Base-by-base conservation (phyloP, 2,329 filamentous ascomycete species). In the Sporothrix variecibatus region DNA sequence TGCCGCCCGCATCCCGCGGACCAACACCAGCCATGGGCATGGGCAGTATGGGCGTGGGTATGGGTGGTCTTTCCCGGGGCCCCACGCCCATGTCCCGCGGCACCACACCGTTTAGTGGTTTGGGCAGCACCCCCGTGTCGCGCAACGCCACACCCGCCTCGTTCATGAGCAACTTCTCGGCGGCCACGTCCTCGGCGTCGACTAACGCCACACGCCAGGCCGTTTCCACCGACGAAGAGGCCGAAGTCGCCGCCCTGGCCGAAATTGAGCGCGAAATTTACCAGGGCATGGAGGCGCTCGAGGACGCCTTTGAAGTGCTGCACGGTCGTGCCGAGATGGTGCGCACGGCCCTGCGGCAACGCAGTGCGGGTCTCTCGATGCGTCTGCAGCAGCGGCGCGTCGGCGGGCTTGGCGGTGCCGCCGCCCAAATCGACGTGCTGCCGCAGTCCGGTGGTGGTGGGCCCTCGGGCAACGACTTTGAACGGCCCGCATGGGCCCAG, bases 221-320 rank as follows among this genome's bases (percentile, higher is more conserved):
- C 2, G 95, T 98, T 3, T 95, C 94, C 3, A 89, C 97, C 74
- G 95, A 98, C 80, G 95, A 98, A 82, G 95, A 98, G 79, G 94
- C 93, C 72, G 95, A 98, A 81, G 95, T 98, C 79, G 93, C 93
- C 0, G 93, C 93, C 0, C 87, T 98, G 6, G 94, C 94, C 8
- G 95, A 98, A 82, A 91, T 98, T 53, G 95, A 98, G 82, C 90
- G 94, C 7, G 94, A 97, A 79, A 97, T 98, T 74, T 98, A 95
- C 83, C 88, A 90, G 46, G 94, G 95, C 76, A 98, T 98, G 95
- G 95, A 98, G 83, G 91, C 91, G 0, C 88, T 98, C 31, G 95
- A 98, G 82, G 94, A 98, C 80, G 94, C 95, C 0, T 98, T 98
- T 78, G 95, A 98, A 83, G 90, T 90, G 38, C 86, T 98, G n/a